A percentile compares a stretch with the other conserved stretches of the same genome.
phyloP scores from a whole-genome alignment of 371 early-diverging fungal species.

The Zopfochytrium polystomum region DNA sequence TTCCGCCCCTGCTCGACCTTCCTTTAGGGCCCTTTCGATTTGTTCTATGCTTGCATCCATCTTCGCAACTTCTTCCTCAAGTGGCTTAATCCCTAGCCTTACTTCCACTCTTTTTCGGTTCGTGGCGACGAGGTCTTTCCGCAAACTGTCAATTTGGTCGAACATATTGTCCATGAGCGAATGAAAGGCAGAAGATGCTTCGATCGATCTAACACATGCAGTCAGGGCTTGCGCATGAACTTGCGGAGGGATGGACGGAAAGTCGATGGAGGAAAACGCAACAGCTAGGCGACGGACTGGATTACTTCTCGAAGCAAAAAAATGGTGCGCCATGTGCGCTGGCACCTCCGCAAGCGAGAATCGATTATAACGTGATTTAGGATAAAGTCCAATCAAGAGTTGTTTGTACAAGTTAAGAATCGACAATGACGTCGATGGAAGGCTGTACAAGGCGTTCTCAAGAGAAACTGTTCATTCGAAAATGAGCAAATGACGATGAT shows the following conservation, averaged over 20 bases:
- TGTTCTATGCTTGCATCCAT: background rate
- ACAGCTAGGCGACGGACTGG: background rate
- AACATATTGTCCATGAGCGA: background rate
- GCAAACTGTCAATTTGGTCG: constrained; percentile 8
- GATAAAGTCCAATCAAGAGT: constrained; percentile 4
- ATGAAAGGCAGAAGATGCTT: constrained; percentile 9
- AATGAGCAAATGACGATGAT: too few species aligned
- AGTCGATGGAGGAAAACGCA: constrained; percentile 5
- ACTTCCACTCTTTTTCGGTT: background rate
- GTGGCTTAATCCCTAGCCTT: background rate
- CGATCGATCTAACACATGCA: background rate
- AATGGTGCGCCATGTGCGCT: constrained; percentile 14
- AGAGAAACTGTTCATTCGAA: constrained; percentile 9
- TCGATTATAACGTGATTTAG: background rate
- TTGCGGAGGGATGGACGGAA: constrained; percentile 17
- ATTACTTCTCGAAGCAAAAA: constrained; percentile 14
- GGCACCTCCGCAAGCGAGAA: constrained; percentile 7
- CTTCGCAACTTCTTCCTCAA: constrained; percentile 6
- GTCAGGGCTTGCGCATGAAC: constrained; percentile 17
- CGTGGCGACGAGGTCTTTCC: background rate
- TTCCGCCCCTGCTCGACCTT: background rate
- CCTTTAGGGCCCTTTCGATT: constrained; percentile 1
- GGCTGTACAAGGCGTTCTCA: constrained; percentile 14
- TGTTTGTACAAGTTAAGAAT: constrained; percentile 10
- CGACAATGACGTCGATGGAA: constrained; percentile 1